Conservation (phyloP, 2,329 filamentous ascomycete species). For the Furcasterigmium sp. region DNA sequence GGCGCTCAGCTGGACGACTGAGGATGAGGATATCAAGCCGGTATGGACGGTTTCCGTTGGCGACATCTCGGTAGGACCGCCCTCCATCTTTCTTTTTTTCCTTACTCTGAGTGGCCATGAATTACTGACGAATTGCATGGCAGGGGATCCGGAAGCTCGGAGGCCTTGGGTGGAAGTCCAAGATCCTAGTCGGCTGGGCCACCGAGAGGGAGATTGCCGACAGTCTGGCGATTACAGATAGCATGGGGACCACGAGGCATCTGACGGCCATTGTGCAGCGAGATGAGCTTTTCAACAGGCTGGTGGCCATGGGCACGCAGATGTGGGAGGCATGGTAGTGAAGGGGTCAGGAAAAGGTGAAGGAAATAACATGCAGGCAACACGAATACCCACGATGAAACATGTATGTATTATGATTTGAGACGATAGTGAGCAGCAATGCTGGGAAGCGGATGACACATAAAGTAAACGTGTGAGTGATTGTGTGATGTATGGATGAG, state of each 20-base stretch:
- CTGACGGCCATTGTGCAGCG: conserved; percentile 68
- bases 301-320: conserved; percentile 71
- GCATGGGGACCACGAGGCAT: conserved; percentile 47
- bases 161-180: conserved; percentile 79
- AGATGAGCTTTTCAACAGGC: conserved; percentile 76
- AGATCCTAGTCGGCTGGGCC: conserved; percentile 76
- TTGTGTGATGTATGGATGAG: no score
- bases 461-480: no score
- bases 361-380: no score
- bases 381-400: no score
- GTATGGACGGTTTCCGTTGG: conserved; percentile 65
- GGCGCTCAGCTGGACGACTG: conserved; percentile 59
- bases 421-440: no score
- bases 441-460: no score
- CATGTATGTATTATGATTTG: no score
- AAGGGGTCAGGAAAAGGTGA: not conserved
- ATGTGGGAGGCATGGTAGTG: conserved; percentile 74
- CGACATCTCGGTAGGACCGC: conserved; percentile 47
- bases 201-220: conserved; percentile 70
- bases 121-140: not conserved
- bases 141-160: conserved; percentile 71
- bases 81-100: no score
- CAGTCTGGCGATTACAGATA: conserved; percentile 63
- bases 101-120: not conserved
- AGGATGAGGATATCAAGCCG: conserved; percentile 49